Base-by-base conservation (phyloP, 345 rosid genomes). In the Ceriops tagal region DNA sequence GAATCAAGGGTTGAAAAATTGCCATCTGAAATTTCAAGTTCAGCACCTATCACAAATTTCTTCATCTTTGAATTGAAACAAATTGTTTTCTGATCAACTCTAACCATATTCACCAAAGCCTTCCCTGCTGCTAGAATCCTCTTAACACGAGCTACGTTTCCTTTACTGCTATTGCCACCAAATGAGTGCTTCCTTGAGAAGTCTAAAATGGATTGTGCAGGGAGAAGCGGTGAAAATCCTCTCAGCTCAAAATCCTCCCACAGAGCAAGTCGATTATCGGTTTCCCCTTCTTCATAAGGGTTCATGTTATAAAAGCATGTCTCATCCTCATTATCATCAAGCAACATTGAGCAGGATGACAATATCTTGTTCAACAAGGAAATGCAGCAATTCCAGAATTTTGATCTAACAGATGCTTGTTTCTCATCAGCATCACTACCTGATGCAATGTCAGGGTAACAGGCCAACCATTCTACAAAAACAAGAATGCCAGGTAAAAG, bases 191-290 rank as follows among this genome's bases (percentile, higher is more conserved):
- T 92, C 77, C 92, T 86, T 39, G 97, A 87, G 73, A 95, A 92
- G 66, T 95, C 91, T 65, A 95, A 85, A 74, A 95, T 90, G 56
- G 85, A 75, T 22, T 95, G 98, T 21, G 98, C 96, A 64, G 97
- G 96, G 73, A 83, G 82, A 77, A 95, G 83, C 6, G 98, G 98
- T 70, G 81, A 69, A 82, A 92, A 95, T 63, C 99, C 98, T 80
- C 96, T 85, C 74, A 95, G 79, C 79, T 95, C 99, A 75, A 82
- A 79, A 83, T 95, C 99, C 83, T 95, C 99, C 88, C 87, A 92
- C 73, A 95, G 77, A 34, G 99, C 99, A 79, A 87, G 84, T 16
- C 92, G 78, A 75, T 95, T 90, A 82, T 83, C 93, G 61, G 93
- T 88, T 84, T 90, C 98, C 73, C 90, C 92, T 83, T 90, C 99